Base-by-base conservation (phyloP, 2,329 filamentous ascomycete genomes). In the Pleomassaria siparia region DNA sequence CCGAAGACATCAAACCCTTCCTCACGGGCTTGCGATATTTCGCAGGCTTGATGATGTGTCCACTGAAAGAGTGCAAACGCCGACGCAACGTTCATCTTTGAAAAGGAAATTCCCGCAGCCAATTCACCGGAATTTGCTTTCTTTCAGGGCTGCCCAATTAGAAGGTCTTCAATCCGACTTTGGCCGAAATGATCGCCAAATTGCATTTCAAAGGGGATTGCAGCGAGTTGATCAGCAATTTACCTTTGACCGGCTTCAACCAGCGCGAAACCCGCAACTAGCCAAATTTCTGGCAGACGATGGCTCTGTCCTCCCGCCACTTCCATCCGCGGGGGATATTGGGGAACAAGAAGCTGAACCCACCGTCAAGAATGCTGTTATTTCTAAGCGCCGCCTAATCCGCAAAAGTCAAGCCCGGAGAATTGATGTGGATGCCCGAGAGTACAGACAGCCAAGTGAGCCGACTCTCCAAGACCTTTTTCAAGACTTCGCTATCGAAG, bases 391-490 rank as follows among this genome's bases (percentile, higher is more conserved):
- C 40, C 61, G 62, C n/a, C 44, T 59, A 18, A 30, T 46, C 13
- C 63, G 58, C 18, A 78, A 78, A 53, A 49, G 59, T 1, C 62
- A 60, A n/a, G 72, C 80, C 13, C 71, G 60, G 18, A 72, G 75
- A 35, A 44, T 83, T 21, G 74, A 81, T 56, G 55, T 75, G 8
- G 73, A 77, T 46, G 57, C 69, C 2, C 60, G 71, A 37, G 69
- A 76, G 40, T 77, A 74, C 53, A 71, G 77, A 43, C 76, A 78
- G 51, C 71, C 73, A 26, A 70, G 60, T 35, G 70, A 71, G 40
- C 70, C 72, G 25, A 33, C 52, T 35, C 35, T 60, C 16, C 43
- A 59, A 47, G 44, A 61, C 52, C 29, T 62, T 18, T 43, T 52
- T 1, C 43, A 47, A 9, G 32, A 45, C 9, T n/a, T 43, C 22